phyloP scores from a whole-genome alignment of 371 early-diverging fungal genomes.

The Parasitella parasitica region DNA sequence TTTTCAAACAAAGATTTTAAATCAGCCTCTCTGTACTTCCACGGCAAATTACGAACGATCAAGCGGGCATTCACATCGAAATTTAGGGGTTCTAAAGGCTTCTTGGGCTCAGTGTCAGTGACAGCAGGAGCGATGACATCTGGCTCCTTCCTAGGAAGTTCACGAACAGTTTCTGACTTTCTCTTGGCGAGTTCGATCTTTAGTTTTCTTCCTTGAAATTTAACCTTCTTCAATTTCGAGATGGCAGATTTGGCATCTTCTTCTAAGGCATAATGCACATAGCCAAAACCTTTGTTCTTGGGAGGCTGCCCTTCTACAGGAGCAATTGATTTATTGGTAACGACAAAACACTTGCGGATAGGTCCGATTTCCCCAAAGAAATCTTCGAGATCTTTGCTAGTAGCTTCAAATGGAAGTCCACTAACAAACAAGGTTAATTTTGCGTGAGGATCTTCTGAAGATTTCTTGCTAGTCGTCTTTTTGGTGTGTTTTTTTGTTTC shows the following conservation, averaged over 20 bases:
- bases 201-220: conserved; percentile 69
- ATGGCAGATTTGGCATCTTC: conserved; percentile 89
- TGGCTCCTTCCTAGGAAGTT: conserved; percentile 22
- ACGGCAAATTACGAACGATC: conserved; percentile 90
- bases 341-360: conserved; percentile 87
- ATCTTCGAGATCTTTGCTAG: conserved; percentile 76
- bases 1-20: conserved; percentile 56
- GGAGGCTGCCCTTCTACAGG: conserved; percentile 27
- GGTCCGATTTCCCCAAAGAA: conserved; percentile 93
- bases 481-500: not conserved
- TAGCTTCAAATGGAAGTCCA: conserved; percentile 79
- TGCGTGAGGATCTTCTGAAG: conserved; percentile 21
- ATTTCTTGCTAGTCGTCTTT: conserved; percentile 7
- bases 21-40: conserved; percentile 71
- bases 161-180: conserved; percentile 20
- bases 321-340: conserved; percentile 43
- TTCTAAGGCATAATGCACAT: conserved; percentile 83
- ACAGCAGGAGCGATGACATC: not conserved
- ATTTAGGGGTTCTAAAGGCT: conserved; percentile 11
- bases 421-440: conserved; percentile 86
- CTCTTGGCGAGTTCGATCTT: conserved; percentile 75
- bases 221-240: conserved; percentile 61
- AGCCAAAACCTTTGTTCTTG: conserved; percentile 86
- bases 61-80: conserved; percentile 63
- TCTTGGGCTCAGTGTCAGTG: conserved; percentile 1